Evolutionary conservation across 306 rosid genomes (phyloP), one percentile per base, ranked within the genome.

Genomic region (Herpetospermum pedunculosum): DNA sequence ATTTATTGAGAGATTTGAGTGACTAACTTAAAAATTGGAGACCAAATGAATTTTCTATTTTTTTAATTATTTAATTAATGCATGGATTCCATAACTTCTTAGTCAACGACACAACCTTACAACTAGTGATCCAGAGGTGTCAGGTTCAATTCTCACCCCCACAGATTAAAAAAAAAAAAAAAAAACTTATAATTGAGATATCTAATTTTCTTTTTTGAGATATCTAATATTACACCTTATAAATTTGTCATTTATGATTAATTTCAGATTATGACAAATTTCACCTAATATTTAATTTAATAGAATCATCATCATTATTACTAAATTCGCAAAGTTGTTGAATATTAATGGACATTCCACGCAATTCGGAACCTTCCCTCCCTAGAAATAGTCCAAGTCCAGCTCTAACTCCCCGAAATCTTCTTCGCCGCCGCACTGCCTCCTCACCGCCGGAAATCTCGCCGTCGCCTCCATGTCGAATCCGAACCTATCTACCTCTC

Each of bases 341-440:
- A 35, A 62, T 34, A n/a, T 62, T 8, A 35, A n/a, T 62, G 15
- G 46, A 62, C 2, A 34, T n/a, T 62, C 70, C 70, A 35, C 46
- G 46, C 25, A 6, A 30, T 59, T 32, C n/a, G 43, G 67, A 59
- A 29, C 21, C 21, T 58, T 58, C 21, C n/a, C 2, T 32, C 15
- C 44, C 63, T 53, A 25, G 79, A 88, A 88, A 43, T 87, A 88
- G 41, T 87, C 81, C 12, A 83, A 19, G 81, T 92, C 90, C 62
- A 92, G 83, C 75, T 92, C 98, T 40, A 92, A 82, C 76, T 92
- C 98, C 75, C 96, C 80, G 69, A 92, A 92, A 68, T 88, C 87
- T 6, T 85, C 72, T 21, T 21, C 92, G 30, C 81, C 83, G 49
- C 77, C 81, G 5, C 74, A 72, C 34, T 54, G 82, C 75, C 76